These are phyloP conservation scores for Penicillium griseofulvum DNA, from an alignment of 2,329 filamentous ascomycete genomes.

Conservation along the genomic window DNA sequence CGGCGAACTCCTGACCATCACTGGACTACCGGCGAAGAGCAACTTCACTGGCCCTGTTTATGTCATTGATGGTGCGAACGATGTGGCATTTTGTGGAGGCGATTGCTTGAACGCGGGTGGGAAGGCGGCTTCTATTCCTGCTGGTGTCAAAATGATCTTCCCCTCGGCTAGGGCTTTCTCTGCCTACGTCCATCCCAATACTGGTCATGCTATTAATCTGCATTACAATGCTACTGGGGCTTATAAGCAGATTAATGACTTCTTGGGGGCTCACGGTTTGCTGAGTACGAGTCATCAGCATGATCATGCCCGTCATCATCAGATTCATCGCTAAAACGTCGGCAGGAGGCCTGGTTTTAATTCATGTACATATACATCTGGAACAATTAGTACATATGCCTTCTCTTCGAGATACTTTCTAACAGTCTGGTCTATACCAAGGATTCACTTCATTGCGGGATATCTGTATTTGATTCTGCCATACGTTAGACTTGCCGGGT, in stretches of 20 bases:
- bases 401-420: too few relatives aligned
- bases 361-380: background rate
- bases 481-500: too few relatives aligned
- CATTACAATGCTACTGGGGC: slow-evolving; percentile 28
- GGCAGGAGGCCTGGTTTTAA: background rate
- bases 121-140: slow-evolving; percentile 10
- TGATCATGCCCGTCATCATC: background rate
- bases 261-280: slow-evolving; percentile 2
- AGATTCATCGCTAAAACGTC: background rate
- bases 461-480: too few relatives aligned
- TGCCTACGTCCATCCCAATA: slow-evolving; percentile 25
- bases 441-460: too few relatives aligned
- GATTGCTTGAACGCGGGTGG: slow-evolving; percentile 27
- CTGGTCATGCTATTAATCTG: slow-evolving; percentile 30
- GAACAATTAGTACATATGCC: too few relatives aligned
- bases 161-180: slow-evolving; percentile 21
- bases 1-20: slow-evolving; percentile 26
- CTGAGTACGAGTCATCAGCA: background rate
- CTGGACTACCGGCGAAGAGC: slow-evolving; percentile 8
- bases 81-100: slow-evolving; percentile 26
- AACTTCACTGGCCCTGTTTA: slow-evolving; percentile 26
- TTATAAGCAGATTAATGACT: slow-evolving; percentile 21
- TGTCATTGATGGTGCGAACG: slow-evolving; percentile 23
- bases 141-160: slow-evolving; percentile 14
- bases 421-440: too few relatives aligned